Evolutionary conservation across 345 rosid species (phyloP).

Genomic region (Cardamine resedifolia): DNA sequence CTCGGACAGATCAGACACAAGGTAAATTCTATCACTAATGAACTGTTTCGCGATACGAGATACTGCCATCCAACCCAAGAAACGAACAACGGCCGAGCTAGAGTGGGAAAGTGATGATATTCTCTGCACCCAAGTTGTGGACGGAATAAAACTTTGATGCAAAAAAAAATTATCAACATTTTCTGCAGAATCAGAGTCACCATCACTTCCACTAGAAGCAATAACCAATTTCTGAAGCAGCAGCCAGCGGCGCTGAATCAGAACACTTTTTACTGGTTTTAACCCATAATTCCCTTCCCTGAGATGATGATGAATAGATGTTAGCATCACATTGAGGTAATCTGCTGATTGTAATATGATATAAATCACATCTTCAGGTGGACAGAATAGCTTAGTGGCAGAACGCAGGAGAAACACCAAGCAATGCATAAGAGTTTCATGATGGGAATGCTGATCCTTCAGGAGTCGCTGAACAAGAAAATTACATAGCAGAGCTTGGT

Average conservation of each 20-base stretch:
- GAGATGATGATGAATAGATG: constrained; percentile 45
- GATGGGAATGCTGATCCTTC: constrained; percentile 63
- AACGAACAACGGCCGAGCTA: constrained; percentile 66
- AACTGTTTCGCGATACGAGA: constrained; percentile 64
- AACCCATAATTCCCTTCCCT: constrained; percentile 51
- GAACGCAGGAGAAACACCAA: constrained; percentile 67
- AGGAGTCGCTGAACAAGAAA: constrained; percentile 60
- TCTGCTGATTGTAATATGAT: constrained; percentile 62
- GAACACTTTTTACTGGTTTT: constrained; percentile 46
- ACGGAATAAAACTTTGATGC: constrained; percentile 60
- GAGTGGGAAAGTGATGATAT: constrained; percentile 58
- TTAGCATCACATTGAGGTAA: constrained; percentile 53
- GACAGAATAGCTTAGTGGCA: constrained; percentile 63
- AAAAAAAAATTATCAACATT: constrained; percentile 42
- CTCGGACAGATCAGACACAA: constrained; percentile 65
- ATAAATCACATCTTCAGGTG: constrained; percentile 59
- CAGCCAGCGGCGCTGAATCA: constrained; percentile 59
- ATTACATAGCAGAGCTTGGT: constrained; percentile 60
- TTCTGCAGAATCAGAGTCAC: constrained; percentile 47
- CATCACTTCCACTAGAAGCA: constrained; percentile 63
- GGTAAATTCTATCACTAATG: constrained; percentile 52
- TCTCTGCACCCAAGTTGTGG: constrained; percentile 65
- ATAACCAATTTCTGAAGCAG: constrained; percentile 68
- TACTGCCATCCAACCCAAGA: constrained; percentile 92
- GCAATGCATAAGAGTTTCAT: constrained; percentile 71